Conservation (phyloP, 192 early-diverging fungal genomes). For the Cetraspora pellucida region DNA sequence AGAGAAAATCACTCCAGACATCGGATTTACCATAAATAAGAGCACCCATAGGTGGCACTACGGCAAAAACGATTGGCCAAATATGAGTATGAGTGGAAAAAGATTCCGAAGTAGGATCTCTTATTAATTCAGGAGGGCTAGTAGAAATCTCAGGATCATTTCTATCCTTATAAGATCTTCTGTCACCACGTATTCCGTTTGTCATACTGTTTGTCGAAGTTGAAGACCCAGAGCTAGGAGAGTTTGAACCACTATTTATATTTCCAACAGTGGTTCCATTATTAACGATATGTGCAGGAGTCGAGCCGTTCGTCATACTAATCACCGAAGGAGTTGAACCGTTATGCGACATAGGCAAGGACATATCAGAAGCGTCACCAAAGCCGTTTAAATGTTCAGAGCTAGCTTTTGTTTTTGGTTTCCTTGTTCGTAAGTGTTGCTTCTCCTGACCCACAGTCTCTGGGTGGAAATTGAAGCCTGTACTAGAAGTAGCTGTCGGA, state of each 20-base stretch:
- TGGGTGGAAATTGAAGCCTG: constrained; percentile 8
- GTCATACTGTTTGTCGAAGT: neutral
- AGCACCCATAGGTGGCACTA: constrained; percentile 57
- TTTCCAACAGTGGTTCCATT: constrained; percentile 31
- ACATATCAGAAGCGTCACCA: neutral
- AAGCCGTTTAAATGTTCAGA: neutral
- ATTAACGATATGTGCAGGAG: constrained; percentile 8
- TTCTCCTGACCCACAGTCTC: neutral
- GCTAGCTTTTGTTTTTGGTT: neutral
- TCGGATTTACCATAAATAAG: constrained; percentile 62
- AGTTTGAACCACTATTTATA: constrained; percentile 7
- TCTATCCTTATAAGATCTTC: neutral
- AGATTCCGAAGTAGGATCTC: constrained; percentile 34
- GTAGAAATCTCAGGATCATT: constrained; percentile 23
- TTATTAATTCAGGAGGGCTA: constrained; percentile 32
- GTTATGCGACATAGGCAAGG: constrained; percentile 11
- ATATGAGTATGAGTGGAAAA: constrained; percentile 50
- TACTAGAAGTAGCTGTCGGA: neutral
- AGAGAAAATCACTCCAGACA: constrained; percentile 61
- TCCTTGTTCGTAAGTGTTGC: neutral
- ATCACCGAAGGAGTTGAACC: constrained; percentile 17
- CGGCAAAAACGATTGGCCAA: constrained; percentile 63
- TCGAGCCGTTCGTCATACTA: neutral
- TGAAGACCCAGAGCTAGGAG: neutral
- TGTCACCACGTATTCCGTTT: neutral